Percentiles rank a stretch among this genome's conserved stretches.
These are phyloP conservation scores for Pichia terricola DNA, from an alignment of 1,139 yeast species.

Conservation along the genomic window DNA sequence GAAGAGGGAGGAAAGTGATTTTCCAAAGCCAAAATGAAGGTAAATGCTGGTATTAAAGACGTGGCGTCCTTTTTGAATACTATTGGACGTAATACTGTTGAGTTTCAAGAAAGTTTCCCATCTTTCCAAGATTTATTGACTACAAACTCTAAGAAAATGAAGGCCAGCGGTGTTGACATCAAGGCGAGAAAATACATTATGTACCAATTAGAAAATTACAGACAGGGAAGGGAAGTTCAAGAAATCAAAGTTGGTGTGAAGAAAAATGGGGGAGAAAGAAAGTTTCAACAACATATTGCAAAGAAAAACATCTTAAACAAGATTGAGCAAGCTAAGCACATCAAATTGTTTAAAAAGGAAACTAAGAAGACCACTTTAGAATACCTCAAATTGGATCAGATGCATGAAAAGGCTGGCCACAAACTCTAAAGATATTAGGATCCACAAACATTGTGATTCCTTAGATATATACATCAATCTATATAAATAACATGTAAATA, in stretches of 20 bases:
- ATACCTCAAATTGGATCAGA: conserved; percentile 9
- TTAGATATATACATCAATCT: too few species aligned
- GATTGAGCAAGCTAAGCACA: conserved; percentile 24
- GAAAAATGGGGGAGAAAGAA: conserved; percentile 87
- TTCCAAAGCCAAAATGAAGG: too few species aligned
- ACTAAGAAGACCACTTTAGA: conserved; percentile 8
- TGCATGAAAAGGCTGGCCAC: conserved; percentile 8
- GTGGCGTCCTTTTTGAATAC: background rate
- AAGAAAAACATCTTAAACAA: conserved; percentile 57
- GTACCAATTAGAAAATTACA: conserved; percentile 36
- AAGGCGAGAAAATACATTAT: conserved; percentile 51
- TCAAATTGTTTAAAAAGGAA: conserved; percentile 16
- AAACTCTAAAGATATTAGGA: conserved; percentile 1
- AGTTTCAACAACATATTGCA: conserved; percentile 59
- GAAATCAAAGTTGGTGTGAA: conserved; percentile 62
- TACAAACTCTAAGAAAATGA: conserved; percentile 48
- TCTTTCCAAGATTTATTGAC: conserved; percentile 61
- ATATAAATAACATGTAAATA: too few species aligned
- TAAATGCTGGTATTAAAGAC: too few species aligned
- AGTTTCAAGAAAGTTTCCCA: conserved; percentile 64
- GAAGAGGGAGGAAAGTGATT: too few species aligned
- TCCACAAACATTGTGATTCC: too few species aligned
- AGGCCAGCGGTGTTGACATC: conserved; percentile 72
- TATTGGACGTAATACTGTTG: conserved; percentile 69
- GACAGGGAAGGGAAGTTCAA: conserved; percentile 30